Evolutionary conservation across 2,329 filamentous ascomycete genomes (phyloP).

Genomic region (Microdochium bolleyi): DNA sequence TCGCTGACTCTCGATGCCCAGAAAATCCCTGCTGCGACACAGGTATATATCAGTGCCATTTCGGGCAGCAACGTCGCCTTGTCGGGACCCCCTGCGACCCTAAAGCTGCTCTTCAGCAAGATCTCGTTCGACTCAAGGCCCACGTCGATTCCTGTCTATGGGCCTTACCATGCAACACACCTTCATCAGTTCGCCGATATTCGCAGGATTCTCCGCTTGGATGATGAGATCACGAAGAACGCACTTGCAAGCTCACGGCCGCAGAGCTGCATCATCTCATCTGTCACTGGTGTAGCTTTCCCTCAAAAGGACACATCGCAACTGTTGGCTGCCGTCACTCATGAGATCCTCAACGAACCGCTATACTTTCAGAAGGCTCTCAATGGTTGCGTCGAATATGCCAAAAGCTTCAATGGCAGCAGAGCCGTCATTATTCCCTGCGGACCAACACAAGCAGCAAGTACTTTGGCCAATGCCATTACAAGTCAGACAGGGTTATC

Average conservation of each 20-base stretch:
- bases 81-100: slow-evolving; percentile 43
- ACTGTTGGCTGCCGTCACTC: slow-evolving; percentile 33
- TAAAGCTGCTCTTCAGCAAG: slow-evolving; percentile 33
- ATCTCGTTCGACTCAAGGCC: slow-evolving; percentile 30
- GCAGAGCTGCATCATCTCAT: slow-evolving; percentile 41
- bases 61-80: slow-evolving; percentile 40
- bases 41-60: slow-evolving; percentile 46
- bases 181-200: slow-evolving; percentile 37
- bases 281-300: slow-evolving; percentile 35
- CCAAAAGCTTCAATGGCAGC: slow-evolving; percentile 27
- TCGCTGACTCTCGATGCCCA: slow-evolving; percentile 9
- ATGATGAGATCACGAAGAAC: slow-evolving; percentile 27
- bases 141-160: slow-evolving; percentile 44
- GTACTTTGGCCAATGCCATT: slow-evolving; percentile 34
- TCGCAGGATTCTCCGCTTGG: slow-evolving; percentile 34
- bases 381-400: slow-evolving; percentile 35
- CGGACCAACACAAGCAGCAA: slow-evolving; percentile 40
- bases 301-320: slow-evolving; percentile 27
- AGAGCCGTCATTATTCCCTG: slow-evolving; percentile 38
- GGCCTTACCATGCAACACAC: slow-evolving; percentile 48
- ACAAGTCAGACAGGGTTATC: slow-evolving; percentile 31
- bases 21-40: slow-evolving; percentile 33
- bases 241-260: slow-evolving; percentile 33
- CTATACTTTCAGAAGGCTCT: slow-evolving; percentile 39
- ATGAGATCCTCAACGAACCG: slow-evolving; percentile 42